Conservation (phyloP, 768 basidiomycete species). For the Stropharia rugosoannulata region DNA sequence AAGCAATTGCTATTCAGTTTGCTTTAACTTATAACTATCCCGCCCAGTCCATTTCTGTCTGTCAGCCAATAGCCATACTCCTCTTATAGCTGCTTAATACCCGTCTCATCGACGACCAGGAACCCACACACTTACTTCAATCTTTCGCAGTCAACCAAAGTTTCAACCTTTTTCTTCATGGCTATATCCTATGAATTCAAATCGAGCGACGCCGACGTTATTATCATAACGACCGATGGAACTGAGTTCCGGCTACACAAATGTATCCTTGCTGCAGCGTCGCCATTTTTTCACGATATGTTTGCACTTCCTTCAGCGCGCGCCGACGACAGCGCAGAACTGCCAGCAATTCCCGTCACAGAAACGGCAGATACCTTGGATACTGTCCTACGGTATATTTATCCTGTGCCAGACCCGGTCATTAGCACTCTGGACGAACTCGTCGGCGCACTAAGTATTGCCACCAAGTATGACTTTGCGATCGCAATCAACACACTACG, state of each 20-base stretch:
- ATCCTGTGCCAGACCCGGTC: conserved; percentile 56
- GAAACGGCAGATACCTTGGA: conserved; percentile 47
- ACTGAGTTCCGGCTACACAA: conserved; percentile 61
- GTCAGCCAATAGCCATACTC: background rate
- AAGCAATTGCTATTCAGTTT: background rate
- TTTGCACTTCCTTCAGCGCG: conserved; percentile 59
- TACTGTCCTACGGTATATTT: conserved; percentile 57
- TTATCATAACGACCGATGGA: conserved; percentile 25
- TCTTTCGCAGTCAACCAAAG: background rate
- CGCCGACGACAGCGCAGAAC: conserved; percentile 9
- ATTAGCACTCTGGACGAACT: conserved; percentile 55
- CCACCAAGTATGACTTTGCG: conserved; percentile 64
- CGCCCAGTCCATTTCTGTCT: background rate
- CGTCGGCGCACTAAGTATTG: conserved; percentile 46
- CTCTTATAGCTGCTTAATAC: background rate
- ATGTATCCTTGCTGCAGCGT: conserved; percentile 60
- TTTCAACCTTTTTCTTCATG: background rate
- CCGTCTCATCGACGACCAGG: background rate
- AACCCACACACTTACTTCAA: background rate
- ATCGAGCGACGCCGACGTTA: conserved; percentile 22
- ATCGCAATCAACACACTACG: conserved; percentile 49
- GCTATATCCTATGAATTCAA: conserved; percentile 29
- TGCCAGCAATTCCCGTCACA: conserved; percentile 53
- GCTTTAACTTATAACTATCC: background rate
- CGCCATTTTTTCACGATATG: conserved; percentile 70